A percentile compares a stretch with the other conserved stretches of the same genome.
Conservation (phyloP, 2,329 filamentous ascomycete genomes). For the Fusarium pseudoanthophilum region DNA sequence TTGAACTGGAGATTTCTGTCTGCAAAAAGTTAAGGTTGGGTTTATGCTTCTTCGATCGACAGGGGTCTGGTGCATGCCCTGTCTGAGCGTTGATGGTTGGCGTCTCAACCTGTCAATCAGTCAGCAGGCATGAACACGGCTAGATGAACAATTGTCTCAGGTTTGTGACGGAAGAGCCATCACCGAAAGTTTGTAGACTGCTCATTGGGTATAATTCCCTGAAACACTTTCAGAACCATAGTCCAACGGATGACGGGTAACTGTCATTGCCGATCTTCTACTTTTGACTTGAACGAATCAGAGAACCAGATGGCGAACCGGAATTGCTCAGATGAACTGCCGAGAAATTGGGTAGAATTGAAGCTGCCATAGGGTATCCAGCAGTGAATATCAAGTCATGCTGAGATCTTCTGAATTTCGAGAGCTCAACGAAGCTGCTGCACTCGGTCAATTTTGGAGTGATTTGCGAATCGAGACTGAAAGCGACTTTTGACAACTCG, state of each 20-base stretch:
- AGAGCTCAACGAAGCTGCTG: fast-evolving
- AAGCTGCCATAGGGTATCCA: not conserved
- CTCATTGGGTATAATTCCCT: not conserved
- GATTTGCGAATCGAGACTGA: not conserved
- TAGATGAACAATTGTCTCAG: conserved; percentile 5
- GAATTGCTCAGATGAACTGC: not conserved
- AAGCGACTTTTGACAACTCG: not conserved
- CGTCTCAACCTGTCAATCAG: conserved; percentile 10
- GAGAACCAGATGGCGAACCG: not conserved
- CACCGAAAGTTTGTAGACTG: not conserved
- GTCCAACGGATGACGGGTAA: not conserved
- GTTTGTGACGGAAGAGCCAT: conserved; percentile 5
- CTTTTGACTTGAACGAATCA: not conserved
- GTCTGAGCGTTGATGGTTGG: not conserved
- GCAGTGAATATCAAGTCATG: fast-evolving
- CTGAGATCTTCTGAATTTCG: not conserved
- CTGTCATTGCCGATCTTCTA: not conserved
- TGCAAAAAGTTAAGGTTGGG: conserved; percentile 10
- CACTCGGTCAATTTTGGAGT: fast-evolving
- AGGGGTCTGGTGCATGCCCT: conserved; percentile 13
- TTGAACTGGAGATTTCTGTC: not conserved
- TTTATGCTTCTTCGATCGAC: conserved; percentile 23
- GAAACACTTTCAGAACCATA: not conserved
- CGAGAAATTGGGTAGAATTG: not conserved
- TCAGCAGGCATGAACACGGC: conserved; percentile 18